phyloP scores from a whole-genome alignment of 495 filamentous ascomycete genomes.

The Neurospora sublineolata region DNA sequence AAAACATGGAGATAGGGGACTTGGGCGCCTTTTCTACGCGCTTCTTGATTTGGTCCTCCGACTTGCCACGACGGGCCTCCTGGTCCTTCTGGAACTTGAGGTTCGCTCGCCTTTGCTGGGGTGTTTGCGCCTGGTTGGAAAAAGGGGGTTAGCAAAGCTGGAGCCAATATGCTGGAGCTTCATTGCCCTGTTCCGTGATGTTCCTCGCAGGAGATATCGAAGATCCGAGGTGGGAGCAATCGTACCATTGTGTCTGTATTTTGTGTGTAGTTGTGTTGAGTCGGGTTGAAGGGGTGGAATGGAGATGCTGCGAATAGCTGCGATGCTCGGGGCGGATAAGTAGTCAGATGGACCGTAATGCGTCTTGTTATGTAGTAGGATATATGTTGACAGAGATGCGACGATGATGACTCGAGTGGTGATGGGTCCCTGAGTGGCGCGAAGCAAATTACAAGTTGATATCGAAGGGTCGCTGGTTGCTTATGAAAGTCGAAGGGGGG shows the following conservation, averaged over 20 bases:
- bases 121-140: slow-evolving; percentile 71
- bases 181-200: neutral
- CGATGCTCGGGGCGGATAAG: neutral
- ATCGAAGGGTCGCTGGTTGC: neutral
- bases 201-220: neutral
- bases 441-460: neutral
- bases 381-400: neutral
- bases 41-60: slow-evolving; percentile 55
- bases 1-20: slow-evolving; percentile 66
- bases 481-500: neutral
- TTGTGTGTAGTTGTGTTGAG: neutral
- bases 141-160: neutral
- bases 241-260: slow-evolving; percentile 17
- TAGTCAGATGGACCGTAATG: neutral
- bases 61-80: slow-evolving; percentile 73
- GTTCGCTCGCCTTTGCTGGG: slow-evolving; percentile 82
- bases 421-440: neutral
- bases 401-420: neutral
- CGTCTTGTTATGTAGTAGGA: neutral
- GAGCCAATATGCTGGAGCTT: neutral
- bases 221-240: neutral
- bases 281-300: neutral
- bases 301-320: neutral
- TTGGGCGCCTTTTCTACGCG: slow-evolving; percentile 51
- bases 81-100: slow-evolving; percentile 71